Evolutionary conservation across 495 filamentous ascomycete genomes (phyloP).

Genomic region (Echria macrotheca): DNA sequence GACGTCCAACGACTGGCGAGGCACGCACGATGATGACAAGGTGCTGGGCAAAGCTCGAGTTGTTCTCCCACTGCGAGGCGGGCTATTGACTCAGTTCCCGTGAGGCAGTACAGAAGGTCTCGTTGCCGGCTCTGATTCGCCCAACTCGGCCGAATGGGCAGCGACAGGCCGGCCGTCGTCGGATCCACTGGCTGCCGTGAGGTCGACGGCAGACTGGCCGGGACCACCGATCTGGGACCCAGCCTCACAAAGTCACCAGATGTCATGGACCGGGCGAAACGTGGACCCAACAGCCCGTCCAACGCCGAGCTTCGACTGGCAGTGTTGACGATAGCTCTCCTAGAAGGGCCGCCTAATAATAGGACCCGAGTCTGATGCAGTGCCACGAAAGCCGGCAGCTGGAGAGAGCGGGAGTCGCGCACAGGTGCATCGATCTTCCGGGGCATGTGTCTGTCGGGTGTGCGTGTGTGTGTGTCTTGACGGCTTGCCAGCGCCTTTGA

Average conservation of each 20-base stretch:
- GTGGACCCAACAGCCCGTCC: conserved; percentile 25
- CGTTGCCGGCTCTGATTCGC: conserved; percentile 13
- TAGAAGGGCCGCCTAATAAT: conserved; percentile 22
- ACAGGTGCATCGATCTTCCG: conserved; percentile 22
- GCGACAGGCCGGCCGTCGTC: conserved; percentile 7
- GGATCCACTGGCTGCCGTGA: conserved; percentile 8
- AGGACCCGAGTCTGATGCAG: conserved; percentile 26
- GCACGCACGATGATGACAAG: conserved; percentile 14
- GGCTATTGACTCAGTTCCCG: conserved; percentile 13
- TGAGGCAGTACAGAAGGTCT: conserved; percentile 10
- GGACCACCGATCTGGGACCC: conserved; percentile 23
- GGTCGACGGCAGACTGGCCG: conserved; percentile 16
- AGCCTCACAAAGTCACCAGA: conserved; percentile 15
- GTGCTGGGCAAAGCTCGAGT: conserved; percentile 3
- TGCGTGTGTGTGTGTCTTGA: conserved; percentile 16
- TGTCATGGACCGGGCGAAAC: conserved; percentile 16
- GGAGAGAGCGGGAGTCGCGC: background rate
- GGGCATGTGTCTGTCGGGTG: conserved; percentile 22
- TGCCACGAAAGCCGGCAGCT: conserved; percentile 27
- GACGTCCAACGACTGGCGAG: conserved; percentile 2
- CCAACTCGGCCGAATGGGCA: conserved; percentile 15
- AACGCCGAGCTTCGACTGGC: conserved; percentile 13
- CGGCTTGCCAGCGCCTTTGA: conserved; percentile 14
- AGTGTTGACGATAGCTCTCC: conserved; percentile 13
- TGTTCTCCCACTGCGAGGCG: background rate